Conservation (phyloP, 805 yeast genomes). For the Candida cerambycidarum region DNA sequence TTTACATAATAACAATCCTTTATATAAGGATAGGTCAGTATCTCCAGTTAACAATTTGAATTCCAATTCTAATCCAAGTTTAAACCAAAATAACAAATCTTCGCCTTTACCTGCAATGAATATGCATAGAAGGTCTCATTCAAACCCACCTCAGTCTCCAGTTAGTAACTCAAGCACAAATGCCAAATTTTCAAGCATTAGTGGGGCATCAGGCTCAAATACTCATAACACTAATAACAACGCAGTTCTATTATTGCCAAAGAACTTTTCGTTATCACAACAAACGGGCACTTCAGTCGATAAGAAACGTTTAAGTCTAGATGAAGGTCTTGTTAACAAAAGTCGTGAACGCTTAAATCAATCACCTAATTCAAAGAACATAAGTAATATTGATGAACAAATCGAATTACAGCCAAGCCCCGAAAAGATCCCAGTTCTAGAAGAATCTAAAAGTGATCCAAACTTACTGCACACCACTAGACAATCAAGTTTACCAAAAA, state of each 20-base stretch:
- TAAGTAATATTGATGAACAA: slow-evolving; percentile 8
- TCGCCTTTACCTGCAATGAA: slow-evolving; percentile 19
- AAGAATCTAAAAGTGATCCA: slow-evolving; percentile 1
- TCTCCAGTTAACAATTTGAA: slow-evolving; percentile 20
- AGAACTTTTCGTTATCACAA: slow-evolving; percentile 35
- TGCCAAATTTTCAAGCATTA: slow-evolving; percentile 6
- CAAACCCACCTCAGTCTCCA: slow-evolving; percentile 30
- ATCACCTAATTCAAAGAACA: slow-evolving; percentile 13
- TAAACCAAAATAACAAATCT: slow-evolving; percentile 7
- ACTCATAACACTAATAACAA: slow-evolving; percentile 25
- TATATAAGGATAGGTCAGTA: slow-evolving; percentile 25
- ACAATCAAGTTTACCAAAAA: not conserved
- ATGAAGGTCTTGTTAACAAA: slow-evolving; percentile 16
- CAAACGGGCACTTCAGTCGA: slow-evolving; percentile 6
- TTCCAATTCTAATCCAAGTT: not conserved
- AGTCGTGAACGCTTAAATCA: slow-evolving; percentile 10
- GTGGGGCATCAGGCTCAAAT: not conserved
- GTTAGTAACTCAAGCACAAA: slow-evolving; percentile 5
- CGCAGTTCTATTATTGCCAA: slow-evolving; percentile 52
- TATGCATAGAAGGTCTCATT: slow-evolving; percentile 31
- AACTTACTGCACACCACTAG: not conserved
- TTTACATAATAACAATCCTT: slow-evolving; percentile 11
- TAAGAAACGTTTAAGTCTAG: slow-evolving; percentile 29
- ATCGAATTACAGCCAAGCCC: slow-evolving; percentile 1
- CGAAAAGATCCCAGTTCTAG: slow-evolving; percentile 4